Evolutionary conservation across 2,329 filamentous ascomycete species (phyloP).

Genomic region (Berkeleyomyces basicola): DNA sequence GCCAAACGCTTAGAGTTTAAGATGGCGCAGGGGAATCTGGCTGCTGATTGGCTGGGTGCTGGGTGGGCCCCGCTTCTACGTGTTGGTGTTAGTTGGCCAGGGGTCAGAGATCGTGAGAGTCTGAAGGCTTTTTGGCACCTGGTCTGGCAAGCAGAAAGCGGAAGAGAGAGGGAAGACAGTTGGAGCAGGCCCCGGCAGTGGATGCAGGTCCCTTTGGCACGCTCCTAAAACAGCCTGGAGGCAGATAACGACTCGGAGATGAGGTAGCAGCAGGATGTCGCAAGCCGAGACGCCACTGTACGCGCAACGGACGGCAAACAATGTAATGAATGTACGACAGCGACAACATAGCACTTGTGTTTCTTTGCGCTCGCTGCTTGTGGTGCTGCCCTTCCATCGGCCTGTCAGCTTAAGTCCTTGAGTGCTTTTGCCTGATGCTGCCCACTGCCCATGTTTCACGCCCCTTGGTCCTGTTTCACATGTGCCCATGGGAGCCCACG

Average conservation of each 20-base stretch:
- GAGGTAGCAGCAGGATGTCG: background rate
- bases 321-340: too few relatives aligned
- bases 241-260: background rate
- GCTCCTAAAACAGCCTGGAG: background rate
- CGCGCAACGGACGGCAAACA: background rate
- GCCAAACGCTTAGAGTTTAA: constrained; percentile 1
- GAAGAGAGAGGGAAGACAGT: background rate
- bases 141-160: too few relatives aligned
- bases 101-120: background rate
- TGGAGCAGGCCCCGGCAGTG: background rate
- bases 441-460: background rate
- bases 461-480: constrained; percentile 1
- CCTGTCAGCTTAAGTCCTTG: background rate
- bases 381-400: background rate
- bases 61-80: background rate
- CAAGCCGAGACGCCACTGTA: background rate
- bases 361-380: background rate
- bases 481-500: background rate
- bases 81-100: background rate
- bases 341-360: too few relatives aligned
- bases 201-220: background rate
- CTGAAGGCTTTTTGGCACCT: background rate
- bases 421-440: background rate
- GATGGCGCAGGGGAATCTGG: background rate
- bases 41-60: background rate